These are phyloP conservation scores for Mollisia scopiformis DNA, from an alignment of 2,329 filamentous ascomycete species.

Conservation along the genomic window DNA sequence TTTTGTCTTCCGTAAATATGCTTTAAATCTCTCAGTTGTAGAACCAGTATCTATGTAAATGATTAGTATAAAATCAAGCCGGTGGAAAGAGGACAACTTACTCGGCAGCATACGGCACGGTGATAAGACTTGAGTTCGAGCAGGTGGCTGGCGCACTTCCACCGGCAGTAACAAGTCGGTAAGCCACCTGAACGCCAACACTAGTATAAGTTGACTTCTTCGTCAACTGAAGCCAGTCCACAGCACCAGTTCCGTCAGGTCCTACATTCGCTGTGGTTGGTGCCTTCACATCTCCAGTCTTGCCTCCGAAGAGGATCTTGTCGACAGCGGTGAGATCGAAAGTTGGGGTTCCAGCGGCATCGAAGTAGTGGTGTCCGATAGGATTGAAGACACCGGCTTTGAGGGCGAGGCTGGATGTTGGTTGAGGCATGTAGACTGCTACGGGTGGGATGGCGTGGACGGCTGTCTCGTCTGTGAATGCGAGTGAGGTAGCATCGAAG, in stretches of 20 bases:
- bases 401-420: conserved; percentile 6
- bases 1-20: background rate
- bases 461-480: conserved; percentile 13
- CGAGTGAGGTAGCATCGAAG: conserved; percentile 34
- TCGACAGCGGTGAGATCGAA: conserved; percentile 29
- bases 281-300: conserved; percentile 27
- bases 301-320: conserved; percentile 28
- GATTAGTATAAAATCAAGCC: background rate
- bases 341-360: conserved; percentile 27
- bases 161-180: conserved; percentile 36
- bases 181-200: conserved; percentile 28
- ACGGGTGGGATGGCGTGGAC: conserved; percentile 25
- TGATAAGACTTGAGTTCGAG: conserved; percentile 14
- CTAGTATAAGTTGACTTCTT: conserved; percentile 27
- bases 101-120: conserved; percentile 32
- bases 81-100: conserved; percentile 16
- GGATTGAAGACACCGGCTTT: conserved; percentile 9
- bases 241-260: conserved; percentile 30
- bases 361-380: conserved; percentile 37
- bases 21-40: background rate
- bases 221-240: conserved; percentile 34
- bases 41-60: conserved; percentile 13
- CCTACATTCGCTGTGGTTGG: conserved; percentile 28
- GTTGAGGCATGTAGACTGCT: conserved; percentile 25
- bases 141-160: conserved; percentile 26